Conservation (phyloP, 2,329 filamentous ascomycete species). For the Chaetomiaceae sp. region DNA sequence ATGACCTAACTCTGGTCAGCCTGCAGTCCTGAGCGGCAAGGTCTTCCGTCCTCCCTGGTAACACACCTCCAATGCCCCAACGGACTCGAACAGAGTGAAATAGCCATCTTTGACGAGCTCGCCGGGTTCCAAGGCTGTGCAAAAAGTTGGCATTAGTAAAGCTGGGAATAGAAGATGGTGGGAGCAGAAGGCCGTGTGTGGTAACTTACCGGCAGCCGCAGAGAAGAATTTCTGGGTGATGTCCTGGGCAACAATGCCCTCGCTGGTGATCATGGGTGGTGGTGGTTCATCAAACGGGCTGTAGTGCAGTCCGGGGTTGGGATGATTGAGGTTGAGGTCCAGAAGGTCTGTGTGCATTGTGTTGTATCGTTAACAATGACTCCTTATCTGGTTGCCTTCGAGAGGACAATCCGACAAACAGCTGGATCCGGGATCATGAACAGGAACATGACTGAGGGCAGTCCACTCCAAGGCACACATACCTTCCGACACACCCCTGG, state of each 20-base stretch:
- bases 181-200: no score
- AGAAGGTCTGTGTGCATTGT: conserved; percentile 16
- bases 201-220: conserved; percentile 47
- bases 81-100: conserved; percentile 92
- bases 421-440: no score
- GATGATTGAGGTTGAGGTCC: conserved; percentile 24
- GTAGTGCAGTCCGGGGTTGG: conserved; percentile 15
- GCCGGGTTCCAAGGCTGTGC: conserved; percentile 66
- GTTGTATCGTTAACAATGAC: conserved; percentile 1
- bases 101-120: conserved; percentile 89
- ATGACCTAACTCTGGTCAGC: conserved; percentile 64
- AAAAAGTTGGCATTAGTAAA: no score
- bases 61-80: conserved; percentile 72
- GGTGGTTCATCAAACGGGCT: conserved; percentile 24
- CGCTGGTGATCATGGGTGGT: conserved; percentile 38
- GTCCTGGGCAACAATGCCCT: conserved; percentile 52
- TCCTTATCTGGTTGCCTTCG: no score
- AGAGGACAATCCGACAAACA: no score
- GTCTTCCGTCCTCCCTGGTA: background rate
- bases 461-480: no score
- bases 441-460: no score
- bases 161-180: no score
- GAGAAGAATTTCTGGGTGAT: conserved; percentile 53
- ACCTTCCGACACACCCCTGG: background rate
- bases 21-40: background rate